Evolutionary conservation across 2,329 filamentous ascomycete genomes (phyloP), one percentile per base, ranked within the genome.

Genomic region (Pochonia chlamydosporia): DNA sequence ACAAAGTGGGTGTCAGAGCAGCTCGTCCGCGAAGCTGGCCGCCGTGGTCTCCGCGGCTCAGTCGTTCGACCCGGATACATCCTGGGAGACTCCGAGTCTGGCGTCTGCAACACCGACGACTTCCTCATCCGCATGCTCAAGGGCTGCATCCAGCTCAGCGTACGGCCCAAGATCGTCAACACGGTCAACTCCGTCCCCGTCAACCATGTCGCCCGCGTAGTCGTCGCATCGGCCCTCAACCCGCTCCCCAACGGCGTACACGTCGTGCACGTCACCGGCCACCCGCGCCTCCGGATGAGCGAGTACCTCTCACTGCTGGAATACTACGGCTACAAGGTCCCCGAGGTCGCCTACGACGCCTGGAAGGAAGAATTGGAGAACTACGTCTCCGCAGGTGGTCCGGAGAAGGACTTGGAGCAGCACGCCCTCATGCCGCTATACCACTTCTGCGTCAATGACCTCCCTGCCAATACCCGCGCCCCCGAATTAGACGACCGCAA

Each of bases 171-270:
- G 55, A 95, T 96, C 56, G 68, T 75, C 63, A 97, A 96, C 71
- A 88, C 89, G 0, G 82, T 96, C 65, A 97, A 96, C 70, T 82
- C 85, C 64, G 87, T 96, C 0, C 91, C 92, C 0, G 90, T 96
- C 23, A 82, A 82, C 52, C 89, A 95, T 55, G 90, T 96, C 30
- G 80, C 85, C 1, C 76, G 81, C n/a, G 79, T 95, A 7, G 85
- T 95, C 23, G 81, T 89, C 16, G 88, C 90, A 1, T 74, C 84
- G 5, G 44, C 82, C 0, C 74, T 95, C 55, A 77, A 84, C 59
- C 82, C 83, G 1, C 74, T 81, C 1, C 54, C 60, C n/a, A n/a
- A n/a, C 4, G 58, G 62, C 4, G 63, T 74, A 3, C 72, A 78
- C 50, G 87, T 95, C 5, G 77, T 82, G 1, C 89, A 95, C 56